These are phyloP conservation scores for Lecanicillium sp. DNA, from an alignment of 2,329 filamentous ascomycete species.

Conservation along the genomic window DNA sequence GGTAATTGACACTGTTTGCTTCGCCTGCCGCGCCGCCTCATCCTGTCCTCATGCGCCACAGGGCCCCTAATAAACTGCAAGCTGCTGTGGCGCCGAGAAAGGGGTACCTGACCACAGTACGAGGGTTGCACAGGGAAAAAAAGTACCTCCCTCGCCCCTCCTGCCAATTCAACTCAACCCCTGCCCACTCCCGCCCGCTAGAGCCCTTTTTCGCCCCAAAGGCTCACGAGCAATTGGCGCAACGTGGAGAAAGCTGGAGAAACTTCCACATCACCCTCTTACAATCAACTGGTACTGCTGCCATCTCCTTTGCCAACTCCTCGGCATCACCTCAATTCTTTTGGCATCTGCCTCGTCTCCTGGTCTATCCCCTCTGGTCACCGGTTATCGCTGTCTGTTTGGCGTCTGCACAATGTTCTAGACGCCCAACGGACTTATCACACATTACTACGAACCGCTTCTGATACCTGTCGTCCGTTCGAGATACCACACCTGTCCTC, in stretches of 20 bases:
- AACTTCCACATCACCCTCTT: slow-evolving; percentile 39
- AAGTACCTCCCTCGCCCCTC: neutral
- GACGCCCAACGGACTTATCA: slow-evolving; percentile 23
- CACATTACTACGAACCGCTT: slow-evolving; percentile 6
- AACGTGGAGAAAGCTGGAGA: slow-evolving; percentile 29
- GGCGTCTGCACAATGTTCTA: slow-evolving; percentile 35
- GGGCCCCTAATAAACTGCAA: neutral
- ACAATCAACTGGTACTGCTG: slow-evolving; percentile 21
- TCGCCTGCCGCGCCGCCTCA: too few species aligned
- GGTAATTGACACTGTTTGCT: too few species aligned
- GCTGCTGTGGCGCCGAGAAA: neutral
- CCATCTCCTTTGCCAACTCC: slow-evolving; percentile 21
- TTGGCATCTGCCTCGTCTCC: slow-evolving; percentile 30
- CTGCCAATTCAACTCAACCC: slow-evolving; percentile 13
- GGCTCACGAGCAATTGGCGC: slow-evolving; percentile 20
- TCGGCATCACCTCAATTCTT: slow-evolving; percentile 19
- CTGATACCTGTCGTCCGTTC: neutral
- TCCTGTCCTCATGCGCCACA: too few species aligned
- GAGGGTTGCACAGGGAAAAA: neutral
- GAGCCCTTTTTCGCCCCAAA: too few species aligned
- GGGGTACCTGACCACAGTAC: neutral
- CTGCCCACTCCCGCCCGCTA: slow-evolving; percentile 14
- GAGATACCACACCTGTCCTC: neutral
- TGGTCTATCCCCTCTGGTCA: slow-evolving; percentile 36
- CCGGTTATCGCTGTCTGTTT: slow-evolving; percentile 30